These are phyloP conservation scores for Citrus reticulata DNA, from an alignment of 345 rosid genomes.

Conservation along the genomic window DNA sequence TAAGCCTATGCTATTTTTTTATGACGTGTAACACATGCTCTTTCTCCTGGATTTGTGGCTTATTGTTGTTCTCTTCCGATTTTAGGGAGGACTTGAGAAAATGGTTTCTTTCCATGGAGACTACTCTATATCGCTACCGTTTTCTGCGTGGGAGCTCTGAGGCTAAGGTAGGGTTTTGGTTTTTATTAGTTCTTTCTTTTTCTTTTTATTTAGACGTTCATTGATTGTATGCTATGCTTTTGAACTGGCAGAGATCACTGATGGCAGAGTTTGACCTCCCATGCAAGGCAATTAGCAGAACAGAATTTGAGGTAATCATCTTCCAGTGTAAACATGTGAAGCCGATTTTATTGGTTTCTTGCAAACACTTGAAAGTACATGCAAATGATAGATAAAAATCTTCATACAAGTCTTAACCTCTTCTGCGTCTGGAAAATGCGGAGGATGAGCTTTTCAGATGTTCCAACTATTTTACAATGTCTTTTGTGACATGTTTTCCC, in stretches of 20 bases:
- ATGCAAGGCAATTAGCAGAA: conserved; percentile 52
- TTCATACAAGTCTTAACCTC: neutral
- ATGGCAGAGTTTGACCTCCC: conserved; percentile 71
- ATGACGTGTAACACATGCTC: neutral
- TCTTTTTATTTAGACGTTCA: neutral
- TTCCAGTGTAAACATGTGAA: neutral
- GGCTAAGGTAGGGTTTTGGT: conserved; percentile 50
- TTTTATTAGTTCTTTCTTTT: neutral
- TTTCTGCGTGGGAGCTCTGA: conserved; percentile 37
- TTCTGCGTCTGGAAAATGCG: neutral
- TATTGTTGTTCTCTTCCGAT: neutral
- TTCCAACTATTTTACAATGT: neutral
- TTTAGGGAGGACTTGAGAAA: conserved; percentile 83
- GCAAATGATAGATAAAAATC: neutral
- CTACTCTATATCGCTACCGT: conserved; percentile 68
- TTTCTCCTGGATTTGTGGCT: neutral
- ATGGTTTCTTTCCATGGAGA: conserved; percentile 90
- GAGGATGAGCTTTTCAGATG: neutral
- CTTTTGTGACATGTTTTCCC: neutral
- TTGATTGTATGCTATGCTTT: conserved; percentile 3
- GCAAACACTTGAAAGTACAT: neutral
- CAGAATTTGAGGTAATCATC: conserved; percentile 67
- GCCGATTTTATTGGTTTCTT: neutral
- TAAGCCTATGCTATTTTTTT: conserved; percentile 24
- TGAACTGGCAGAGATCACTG: conserved; percentile 46